These are phyloP conservation scores for Lachnellula arida DNA, from an alignment of 2,329 filamentous ascomycete genomes.

Conservation along the genomic window DNA sequence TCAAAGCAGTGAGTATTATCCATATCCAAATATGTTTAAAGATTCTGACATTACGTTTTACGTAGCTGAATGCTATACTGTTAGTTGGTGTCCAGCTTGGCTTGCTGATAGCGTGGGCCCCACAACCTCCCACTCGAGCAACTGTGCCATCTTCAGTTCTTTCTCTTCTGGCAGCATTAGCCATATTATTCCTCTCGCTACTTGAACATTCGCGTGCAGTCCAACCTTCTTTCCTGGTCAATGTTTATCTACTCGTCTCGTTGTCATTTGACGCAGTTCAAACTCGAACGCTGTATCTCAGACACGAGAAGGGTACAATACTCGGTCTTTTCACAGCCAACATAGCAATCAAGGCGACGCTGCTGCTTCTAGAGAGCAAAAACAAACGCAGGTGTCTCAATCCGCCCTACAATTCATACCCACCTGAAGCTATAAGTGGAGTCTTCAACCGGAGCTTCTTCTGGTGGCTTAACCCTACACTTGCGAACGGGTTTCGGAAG, in stretches of 20 bases:
- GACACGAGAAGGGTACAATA: slow-evolving; percentile 22
- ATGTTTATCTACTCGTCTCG: slow-evolving; percentile 14
- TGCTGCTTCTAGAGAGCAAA: slow-evolving; percentile 22
- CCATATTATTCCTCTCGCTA: slow-evolving; percentile 9
- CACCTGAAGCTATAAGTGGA: slow-evolving; percentile 31
- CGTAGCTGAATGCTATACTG: slow-evolving; percentile 1
- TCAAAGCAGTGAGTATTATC: slow-evolving; percentile 8
- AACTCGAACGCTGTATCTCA: slow-evolving; percentile 18
- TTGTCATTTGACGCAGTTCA: slow-evolving; percentile 16
- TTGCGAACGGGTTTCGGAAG: slow-evolving; percentile 30
- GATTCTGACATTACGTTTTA: neutral
- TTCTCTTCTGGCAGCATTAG: slow-evolving; percentile 9
- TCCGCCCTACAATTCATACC: slow-evolving; percentile 12
- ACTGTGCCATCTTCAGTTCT: slow-evolving; percentile 23
- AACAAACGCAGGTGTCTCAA: slow-evolving; percentile 18
- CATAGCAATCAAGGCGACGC: slow-evolving; percentile 17
- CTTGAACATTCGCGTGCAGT: slow-evolving; percentile 14
- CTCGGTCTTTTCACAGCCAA: slow-evolving; percentile 13
- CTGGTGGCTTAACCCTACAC: slow-evolving; percentile 35
- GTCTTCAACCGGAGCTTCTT: slow-evolving; percentile 34
- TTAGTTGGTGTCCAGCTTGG: slow-evolving; percentile 13
- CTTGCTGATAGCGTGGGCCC: slow-evolving; percentile 13
- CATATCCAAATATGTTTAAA: neutral
- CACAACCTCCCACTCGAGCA: slow-evolving; percentile 3
- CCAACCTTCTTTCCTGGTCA: slow-evolving; percentile 14